phyloP scores from a whole-genome alignment of 345 rosid species.

The Ceriops zippeliana region DNA sequence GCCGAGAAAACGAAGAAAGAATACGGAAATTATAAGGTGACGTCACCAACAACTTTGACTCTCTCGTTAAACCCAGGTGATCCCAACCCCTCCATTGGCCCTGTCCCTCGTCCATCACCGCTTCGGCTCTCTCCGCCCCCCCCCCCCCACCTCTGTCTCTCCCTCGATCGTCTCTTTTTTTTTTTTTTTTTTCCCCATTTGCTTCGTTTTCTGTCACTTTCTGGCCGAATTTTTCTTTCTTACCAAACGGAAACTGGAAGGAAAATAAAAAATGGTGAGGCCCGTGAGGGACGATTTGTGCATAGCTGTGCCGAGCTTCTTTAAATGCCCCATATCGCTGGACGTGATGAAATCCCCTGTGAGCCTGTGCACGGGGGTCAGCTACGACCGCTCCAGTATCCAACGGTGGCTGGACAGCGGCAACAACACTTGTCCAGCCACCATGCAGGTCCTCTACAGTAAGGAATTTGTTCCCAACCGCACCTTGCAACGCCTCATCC shows the following conservation, averaged over 20 bases:
- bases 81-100: conserved; percentile 11
- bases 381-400: conserved; percentile 87
- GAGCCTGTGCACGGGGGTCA: conserved; percentile 92
- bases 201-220: conserved; percentile 15
- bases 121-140: neutral
- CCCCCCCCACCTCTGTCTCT: conserved; percentile 1
- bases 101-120: neutral
- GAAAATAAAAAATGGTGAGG: neutral
- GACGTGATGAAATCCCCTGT: conserved; percentile 96
- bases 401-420: conserved; percentile 88
- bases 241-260: neutral
- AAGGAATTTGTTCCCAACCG: conserved; percentile 79
- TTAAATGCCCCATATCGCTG: conserved; percentile 85
- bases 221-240: conserved; percentile 15
- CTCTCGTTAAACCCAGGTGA: conserved; percentile 39
- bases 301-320: conserved; percentile 74
- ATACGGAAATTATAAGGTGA: conserved; percentile 30
- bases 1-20: neutral
- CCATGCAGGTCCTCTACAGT: conserved; percentile 82
- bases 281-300: conserved; percentile 65
- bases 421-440: conserved; percentile 88
- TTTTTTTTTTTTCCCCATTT: neutral
- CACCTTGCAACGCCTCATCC: conserved; percentile 75
- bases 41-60: conserved; percentile 55
- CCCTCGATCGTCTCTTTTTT: neutral